Evolutionary conservation across 257 asterid genomes (phyloP).

Genomic region (Apocynum venetum): DNA sequence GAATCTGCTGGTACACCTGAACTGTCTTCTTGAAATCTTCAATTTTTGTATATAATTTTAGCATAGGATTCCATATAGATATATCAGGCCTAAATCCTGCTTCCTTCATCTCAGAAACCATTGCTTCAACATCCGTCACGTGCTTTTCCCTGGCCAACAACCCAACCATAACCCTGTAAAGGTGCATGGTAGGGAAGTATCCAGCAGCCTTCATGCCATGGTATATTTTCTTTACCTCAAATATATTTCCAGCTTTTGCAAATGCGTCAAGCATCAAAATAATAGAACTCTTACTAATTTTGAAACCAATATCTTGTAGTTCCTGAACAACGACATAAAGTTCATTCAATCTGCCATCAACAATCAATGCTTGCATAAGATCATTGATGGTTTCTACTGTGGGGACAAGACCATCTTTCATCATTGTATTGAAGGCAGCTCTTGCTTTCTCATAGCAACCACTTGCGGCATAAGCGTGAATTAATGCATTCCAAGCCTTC

Average conservation of each 20-base stretch:
- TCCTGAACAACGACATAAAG: constrained; percentile 90
- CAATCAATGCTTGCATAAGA: constrained; percentile 78
- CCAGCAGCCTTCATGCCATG: constrained; percentile 93
- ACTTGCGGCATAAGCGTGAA: constrained; percentile 70
- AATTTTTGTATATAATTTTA: constrained; percentile 55
- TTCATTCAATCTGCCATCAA: constrained; percentile 74
- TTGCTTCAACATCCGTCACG: constrained; percentile 81
- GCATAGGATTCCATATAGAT: constrained; percentile 65
- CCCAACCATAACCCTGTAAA: constrained; percentile 82
- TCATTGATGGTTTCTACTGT: constrained; percentile 74
- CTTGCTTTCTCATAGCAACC: constrained; percentile 94
- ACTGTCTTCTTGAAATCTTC: constrained; percentile 85
- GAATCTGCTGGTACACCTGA: constrained; percentile 62
- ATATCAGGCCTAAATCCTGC: constrained; percentile 76
- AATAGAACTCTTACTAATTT: constrained; percentile 79
- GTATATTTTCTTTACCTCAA: constrained; percentile 88
- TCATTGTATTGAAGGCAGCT: constrained; percentile 88
- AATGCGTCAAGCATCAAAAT: constrained; percentile 95
- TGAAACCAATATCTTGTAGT: constrained; percentile 94
- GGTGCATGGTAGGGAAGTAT: constrained; percentile 94
- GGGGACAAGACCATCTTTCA: constrained; percentile 93
- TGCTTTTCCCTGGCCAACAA: constrained; percentile 67
- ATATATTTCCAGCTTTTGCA: constrained; percentile 65
- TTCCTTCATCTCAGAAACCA: constrained; percentile 85
- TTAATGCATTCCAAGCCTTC: constrained; percentile 73